Conservation (phyloP, 768 basidiomycete species). For the Calocera cornea region DNA sequence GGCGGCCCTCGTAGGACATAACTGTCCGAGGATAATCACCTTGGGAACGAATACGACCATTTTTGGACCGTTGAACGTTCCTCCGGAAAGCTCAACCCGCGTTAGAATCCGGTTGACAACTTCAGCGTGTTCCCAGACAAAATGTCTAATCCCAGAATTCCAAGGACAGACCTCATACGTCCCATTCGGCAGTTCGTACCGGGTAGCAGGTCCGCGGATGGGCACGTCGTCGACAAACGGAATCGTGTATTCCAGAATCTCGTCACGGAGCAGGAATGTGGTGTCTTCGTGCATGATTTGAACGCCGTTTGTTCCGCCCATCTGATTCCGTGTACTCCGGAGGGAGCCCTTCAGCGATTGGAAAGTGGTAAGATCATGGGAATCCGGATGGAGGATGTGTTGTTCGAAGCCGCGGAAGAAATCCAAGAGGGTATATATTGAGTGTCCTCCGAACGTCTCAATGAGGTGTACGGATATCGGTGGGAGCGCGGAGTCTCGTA, state of each 20-base stretch:
- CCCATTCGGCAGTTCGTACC: constrained; percentile 22
- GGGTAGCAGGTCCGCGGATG: constrained; percentile 23
- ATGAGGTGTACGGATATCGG: constrained; percentile 26
- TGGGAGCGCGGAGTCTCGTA: constrained; percentile 27
- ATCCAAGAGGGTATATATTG: constrained; percentile 17
- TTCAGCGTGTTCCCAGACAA: constrained; percentile 30
- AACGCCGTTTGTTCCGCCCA: constrained; percentile 33
- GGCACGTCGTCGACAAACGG: constrained; percentile 32
- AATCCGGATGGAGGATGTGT: constrained; percentile 19
- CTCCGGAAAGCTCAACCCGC: constrained; percentile 26
- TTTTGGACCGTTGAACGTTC: constrained; percentile 30
- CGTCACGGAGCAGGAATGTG: constrained; percentile 25
- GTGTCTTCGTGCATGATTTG: constrained; percentile 33
- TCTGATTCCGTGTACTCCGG: constrained; percentile 24
- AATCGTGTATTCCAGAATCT: constrained; percentile 28
- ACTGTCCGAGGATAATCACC: constrained; percentile 27
- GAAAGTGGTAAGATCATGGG: constrained; percentile 31
- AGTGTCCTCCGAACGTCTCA: constrained; percentile 24
- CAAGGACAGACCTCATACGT: constrained; percentile 24
- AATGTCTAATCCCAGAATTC: constrained; percentile 27
- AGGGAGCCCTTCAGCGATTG: constrained; percentile 27
- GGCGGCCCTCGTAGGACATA: constrained; percentile 24
- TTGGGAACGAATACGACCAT: constrained; percentile 14
- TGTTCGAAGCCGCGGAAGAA: constrained; percentile 27
- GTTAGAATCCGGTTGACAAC: constrained; percentile 29